Evolutionary conservation across 2,329 filamentous ascomycete genomes (phyloP).

Genomic region (Sporothrix mexicana): DNA sequence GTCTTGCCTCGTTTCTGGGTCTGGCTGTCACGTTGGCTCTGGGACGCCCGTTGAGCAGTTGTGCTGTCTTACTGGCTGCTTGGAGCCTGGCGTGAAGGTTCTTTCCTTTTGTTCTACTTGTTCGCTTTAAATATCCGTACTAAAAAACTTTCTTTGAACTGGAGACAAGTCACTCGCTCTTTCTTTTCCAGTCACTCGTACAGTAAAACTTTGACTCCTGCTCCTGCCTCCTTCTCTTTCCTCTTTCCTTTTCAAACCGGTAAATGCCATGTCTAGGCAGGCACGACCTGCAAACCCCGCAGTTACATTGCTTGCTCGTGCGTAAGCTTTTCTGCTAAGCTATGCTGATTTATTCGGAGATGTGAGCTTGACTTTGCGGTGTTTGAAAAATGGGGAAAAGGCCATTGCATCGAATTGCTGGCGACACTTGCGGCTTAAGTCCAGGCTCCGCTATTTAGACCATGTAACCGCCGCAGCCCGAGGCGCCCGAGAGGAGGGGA

Average conservation of each 20-base stretch:
- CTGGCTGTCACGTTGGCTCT: not conserved
- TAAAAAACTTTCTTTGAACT: not conserved
- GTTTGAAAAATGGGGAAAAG: slow-evolving; percentile 12
- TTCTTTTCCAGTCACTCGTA: not conserved
- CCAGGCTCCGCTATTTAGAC: not conserved
- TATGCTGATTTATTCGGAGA: not conserved
- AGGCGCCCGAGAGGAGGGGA: not conserved
- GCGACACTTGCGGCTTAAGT: not conserved
- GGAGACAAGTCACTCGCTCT: not conserved
- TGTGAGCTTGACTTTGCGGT: not conserved
- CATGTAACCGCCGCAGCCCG: slow-evolving; percentile 12
- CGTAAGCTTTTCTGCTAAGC: not conserved
- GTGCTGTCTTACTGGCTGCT: slow-evolving; percentile 21
- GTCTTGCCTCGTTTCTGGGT: slow-evolving; percentile 1
- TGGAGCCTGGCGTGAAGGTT: not conserved
- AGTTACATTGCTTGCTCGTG: not conserved
- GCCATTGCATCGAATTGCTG: not conserved
- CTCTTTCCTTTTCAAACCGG: not conserved
- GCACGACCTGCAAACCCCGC: slow-evolving; percentile 4
- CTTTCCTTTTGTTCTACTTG: slow-evolving; percentile 20
- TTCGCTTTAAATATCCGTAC: not conserved
- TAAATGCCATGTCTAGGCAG: not conserved
- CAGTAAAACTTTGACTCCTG: not conserved
- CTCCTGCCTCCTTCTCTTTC: not conserved
- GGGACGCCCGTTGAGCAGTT: not conserved